phyloP scores from a whole-genome alignment of 1,284 basidiomycete genomes.

The Golubevia pallescens region DNA sequence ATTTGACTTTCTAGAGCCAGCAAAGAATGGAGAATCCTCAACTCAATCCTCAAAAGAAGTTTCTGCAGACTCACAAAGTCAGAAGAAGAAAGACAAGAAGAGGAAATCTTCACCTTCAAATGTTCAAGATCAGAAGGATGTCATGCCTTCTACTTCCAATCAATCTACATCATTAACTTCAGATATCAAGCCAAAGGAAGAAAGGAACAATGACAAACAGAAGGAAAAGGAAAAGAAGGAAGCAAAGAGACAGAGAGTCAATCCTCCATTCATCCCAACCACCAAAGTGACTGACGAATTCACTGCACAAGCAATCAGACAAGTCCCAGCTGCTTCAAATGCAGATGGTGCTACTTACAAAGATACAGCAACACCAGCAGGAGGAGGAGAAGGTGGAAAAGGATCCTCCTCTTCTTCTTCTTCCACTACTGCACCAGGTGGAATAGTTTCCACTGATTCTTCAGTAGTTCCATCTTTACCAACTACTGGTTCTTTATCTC shows the following conservation, averaged over 20 bases:
- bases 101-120: constrained; percentile 2
- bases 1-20: constrained; percentile 31
- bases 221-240: constrained; percentile 9
- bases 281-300: constrained; percentile 49
- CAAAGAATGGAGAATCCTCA: constrained; percentile 14
- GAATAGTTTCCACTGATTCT: background rate
- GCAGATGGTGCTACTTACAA: constrained; percentile 6
- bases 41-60: background rate
- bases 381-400: background rate
- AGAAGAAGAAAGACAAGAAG: constrained; percentile 25
- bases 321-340: constrained; percentile 11
- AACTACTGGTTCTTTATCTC: constrained; percentile 1
- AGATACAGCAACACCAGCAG: background rate
- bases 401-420: background rate
- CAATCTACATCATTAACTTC: background rate
- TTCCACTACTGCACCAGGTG: background rate
- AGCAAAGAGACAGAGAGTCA: constrained; percentile 27
- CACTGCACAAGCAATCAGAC: constrained; percentile 27
- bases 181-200: background rate
- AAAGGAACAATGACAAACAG: constrained; percentile 4
- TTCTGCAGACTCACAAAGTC: background rate
- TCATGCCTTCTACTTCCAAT: constrained; percentile 10
- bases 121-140: too few species aligned
- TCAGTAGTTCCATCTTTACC: background rate
- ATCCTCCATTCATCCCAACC: constrained; percentile 20